These are phyloP conservation scores for Hypericum androsaemum DNA, from an alignment of 345 rosid genomes.

Conservation along the genomic window DNA sequence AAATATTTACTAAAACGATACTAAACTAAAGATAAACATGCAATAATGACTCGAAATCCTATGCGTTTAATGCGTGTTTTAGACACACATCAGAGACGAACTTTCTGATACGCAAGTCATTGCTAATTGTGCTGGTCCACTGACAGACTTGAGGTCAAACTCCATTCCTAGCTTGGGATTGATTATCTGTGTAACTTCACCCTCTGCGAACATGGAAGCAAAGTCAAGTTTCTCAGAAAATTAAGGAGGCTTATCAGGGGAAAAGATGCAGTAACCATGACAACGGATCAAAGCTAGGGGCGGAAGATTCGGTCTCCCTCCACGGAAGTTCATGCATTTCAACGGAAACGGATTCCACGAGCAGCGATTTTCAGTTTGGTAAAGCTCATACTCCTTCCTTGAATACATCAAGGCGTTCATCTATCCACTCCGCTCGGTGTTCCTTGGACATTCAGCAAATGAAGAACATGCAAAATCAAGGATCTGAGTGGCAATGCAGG, in stretches of 20 bases:
- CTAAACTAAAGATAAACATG: no score
- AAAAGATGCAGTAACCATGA: conserved; percentile 34
- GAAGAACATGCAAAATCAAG: conserved; percentile 24
- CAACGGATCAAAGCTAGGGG: conserved; percentile 16
- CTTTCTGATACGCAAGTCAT: no score
- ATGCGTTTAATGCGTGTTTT: no score
- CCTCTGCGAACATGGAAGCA: no score
- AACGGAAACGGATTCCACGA: conserved; percentile 16
- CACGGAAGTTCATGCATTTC: conserved; percentile 21
- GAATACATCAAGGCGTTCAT: conserved; percentile 20
- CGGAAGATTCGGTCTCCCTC: conserved; percentile 29
- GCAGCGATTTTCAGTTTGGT: conserved; percentile 14
- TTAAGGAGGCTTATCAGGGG: conserved; percentile 52
- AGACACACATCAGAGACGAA: no score
- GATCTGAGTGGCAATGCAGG: conserved; percentile 25
- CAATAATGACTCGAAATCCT: no score
- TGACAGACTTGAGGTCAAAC: no score
- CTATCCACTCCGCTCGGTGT: conserved; percentile 17
- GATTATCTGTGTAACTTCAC: no score
- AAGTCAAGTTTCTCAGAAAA: conserved; percentile 45
- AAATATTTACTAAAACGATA: no score
- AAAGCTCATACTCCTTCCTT: conserved; percentile 17
- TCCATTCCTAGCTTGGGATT: no score
- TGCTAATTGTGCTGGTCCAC: no score
- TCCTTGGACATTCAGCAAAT: conserved; percentile 45